Base-by-base conservation (phyloP, 2,329 filamentous ascomycete genomes). In the Chlorencoelia australis region DNA sequence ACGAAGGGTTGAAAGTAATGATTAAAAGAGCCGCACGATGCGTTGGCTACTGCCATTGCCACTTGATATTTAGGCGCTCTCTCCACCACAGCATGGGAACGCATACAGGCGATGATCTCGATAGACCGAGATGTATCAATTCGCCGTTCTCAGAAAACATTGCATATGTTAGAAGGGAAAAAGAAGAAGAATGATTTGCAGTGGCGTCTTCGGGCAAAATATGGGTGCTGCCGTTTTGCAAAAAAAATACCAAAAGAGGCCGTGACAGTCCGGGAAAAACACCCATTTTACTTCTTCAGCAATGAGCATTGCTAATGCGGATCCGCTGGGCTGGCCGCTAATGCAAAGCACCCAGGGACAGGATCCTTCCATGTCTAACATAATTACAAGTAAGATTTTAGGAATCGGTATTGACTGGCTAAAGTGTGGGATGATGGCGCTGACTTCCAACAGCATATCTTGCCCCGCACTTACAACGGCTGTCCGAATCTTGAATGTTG, bases 11-110 rank as follows among this genome's bases (percentile, higher is more conserved):
- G 47, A 52, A 58, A 52, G 55, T 51, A 46, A 53, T 54, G 47
- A 74, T 14, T 79, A 73, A 51, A 56, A 46, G 71, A 74, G 72
- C 75, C 14, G 34, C 65, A 57, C 83, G 84, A 87, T 93, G 86
- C 82, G 85, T 71, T 93, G 86, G 85, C 85, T 79, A 79, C 68
- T 69, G 70, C 80, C 71, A 70, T 76, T 73, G 73, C 83, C 83
- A 89, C 79, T 88, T 77, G 67, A 69, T 65, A 69, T 32, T 70
- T 73, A 74, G 54, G 62, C 66, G 69, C 19, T 68, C n/a, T n/a
- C 70, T 74, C 73, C 73, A 77, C 73, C 61, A 60, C 63, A 60
- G 64, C 65, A 69, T 55, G 47, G 48, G 51, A 52, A 51, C 49
- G 51, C 51, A 56, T 53, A 48, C 42, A 51, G 45, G 41, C 40